Evolutionary conservation across 768 basidiomycete species (phyloP), one percentile per base, ranked within the genome.

Genomic region (Rhizopogon vulgaris): DNA sequence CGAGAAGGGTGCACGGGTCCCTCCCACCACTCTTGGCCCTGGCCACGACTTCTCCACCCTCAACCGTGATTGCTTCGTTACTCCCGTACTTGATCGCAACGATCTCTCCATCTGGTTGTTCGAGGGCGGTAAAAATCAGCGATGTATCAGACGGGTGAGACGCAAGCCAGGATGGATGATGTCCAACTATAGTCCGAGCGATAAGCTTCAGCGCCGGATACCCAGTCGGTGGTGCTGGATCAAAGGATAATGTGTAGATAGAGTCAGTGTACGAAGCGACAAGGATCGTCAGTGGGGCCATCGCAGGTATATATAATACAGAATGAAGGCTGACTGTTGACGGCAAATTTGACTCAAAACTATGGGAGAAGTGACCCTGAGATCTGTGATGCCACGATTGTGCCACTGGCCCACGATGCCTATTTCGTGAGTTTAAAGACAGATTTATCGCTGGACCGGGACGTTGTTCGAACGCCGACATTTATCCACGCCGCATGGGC

Each of bases 111-210:
- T 86, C 78, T 0, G 73, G 56, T 53, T 84, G 79, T 58, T 90
- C 85, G 17, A 90, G 71, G 0, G 77, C 83, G 10, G 87, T 71
- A 59, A 84, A 84, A 30, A 89, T 71, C 25, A 90, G 58, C 3
- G 79, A 77, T 40, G 68, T 71, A 54, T 85, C 78, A 0, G 62
- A 65, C 0, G 83, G 82, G 60, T 85, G 78, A 6, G 71, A 68
- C 10, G 83, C 77, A 55, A 94, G 74, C 90, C 90, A 93, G 5
- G 88, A 89, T 0, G 90, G 86, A 59, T 81, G 79, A 57, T 75
- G 67, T 25, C 86, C 85, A 34, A 82, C 78, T 8, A 65, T 61
- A 47, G 80, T 59, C 14, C 73, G 56, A 4, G 79, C 76, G 11
- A 69, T 59, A 30, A 78, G 63, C 10, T 69, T 69, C 51, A 90